These are phyloP conservation scores for Peronospora destructor DNA, from an alignment of 352 stramenopile genomes.

Conservation along the genomic window DNA sequence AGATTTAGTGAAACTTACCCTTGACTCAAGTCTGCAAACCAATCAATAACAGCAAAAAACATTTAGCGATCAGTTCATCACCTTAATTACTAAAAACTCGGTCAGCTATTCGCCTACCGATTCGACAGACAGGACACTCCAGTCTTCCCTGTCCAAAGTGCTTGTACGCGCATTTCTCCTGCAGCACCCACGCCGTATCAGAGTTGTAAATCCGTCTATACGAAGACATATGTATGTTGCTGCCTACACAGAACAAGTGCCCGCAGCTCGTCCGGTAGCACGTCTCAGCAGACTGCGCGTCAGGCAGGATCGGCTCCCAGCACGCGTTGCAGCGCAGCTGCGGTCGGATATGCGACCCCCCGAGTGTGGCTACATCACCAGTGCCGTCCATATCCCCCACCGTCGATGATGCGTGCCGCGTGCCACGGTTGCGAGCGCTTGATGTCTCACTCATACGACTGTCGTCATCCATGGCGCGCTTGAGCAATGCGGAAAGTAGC, in stretches of 20 bases:
- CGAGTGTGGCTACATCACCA: slow-evolving; percentile 11
- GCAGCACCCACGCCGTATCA: neutral
- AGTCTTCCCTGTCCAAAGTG: slow-evolving; percentile 61
- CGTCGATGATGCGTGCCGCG: slow-evolving; percentile 20
- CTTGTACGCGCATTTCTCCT: slow-evolving; percentile 86
- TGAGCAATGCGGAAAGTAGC: slow-evolving; percentile 19
- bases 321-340: slow-evolving; percentile 72
- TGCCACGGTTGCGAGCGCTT: slow-evolving; percentile 41
- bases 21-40: slow-evolving; percentile 41
- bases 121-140: slow-evolving; percentile 51
- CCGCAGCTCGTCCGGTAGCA: slow-evolving; percentile 75
- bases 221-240: neutral
- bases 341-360: slow-evolving; percentile 35
- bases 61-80: neutral
- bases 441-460: slow-evolving; percentile 70
- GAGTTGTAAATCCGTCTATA: neutral
- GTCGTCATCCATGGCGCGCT: slow-evolving; percentile 42
- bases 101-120: slow-evolving; percentile 25
- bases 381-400: slow-evolving; percentile 48
- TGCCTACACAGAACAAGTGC: slow-evolving; percentile 61
- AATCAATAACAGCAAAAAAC: neutral
- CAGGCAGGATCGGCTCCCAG: slow-evolving; percentile 61
- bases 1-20: slow-evolving; percentile 24
- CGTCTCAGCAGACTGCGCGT: slow-evolving; percentile 58
- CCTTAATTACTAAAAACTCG: neutral